These are phyloP conservation scores for Senna siamea DNA, from an alignment of 306 rosid genomes.

Conservation along the genomic window DNA sequence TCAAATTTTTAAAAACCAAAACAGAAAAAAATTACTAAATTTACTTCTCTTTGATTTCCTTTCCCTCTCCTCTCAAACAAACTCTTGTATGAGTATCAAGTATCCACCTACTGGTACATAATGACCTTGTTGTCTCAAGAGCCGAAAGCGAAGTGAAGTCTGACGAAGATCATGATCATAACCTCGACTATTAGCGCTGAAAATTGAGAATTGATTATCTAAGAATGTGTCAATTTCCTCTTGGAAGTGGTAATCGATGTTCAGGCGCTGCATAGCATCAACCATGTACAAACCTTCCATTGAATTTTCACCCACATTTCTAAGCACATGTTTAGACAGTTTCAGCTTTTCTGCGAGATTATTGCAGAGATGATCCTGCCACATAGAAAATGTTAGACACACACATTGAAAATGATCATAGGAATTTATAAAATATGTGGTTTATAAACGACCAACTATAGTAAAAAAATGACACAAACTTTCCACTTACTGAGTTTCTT, in stretches of 20 bases:
- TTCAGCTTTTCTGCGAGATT: slow-evolving; percentile 31
- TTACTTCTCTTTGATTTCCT: no score
- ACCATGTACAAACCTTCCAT: slow-evolving; percentile 37
- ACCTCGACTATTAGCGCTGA: neutral
- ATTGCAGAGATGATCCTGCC: slow-evolving; percentile 33
- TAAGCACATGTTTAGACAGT: slow-evolving; percentile 30
- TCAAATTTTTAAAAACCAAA: no score
- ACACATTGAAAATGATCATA: no score
- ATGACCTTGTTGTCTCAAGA: slow-evolving; percentile 46
- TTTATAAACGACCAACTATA: no score
- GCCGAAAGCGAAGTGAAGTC: slow-evolving; percentile 38
- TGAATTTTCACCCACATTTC: slow-evolving; percentile 26
- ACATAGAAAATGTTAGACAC: neutral
- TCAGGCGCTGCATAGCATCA: slow-evolving; percentile 55
- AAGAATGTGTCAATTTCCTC: slow-evolving; percentile 49
- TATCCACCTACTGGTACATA: slow-evolving; percentile 41
- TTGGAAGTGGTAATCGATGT: slow-evolving; percentile 51
- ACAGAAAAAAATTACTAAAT: no score
- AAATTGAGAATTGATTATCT: slow-evolving; percentile 21
- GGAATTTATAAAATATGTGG: no score
- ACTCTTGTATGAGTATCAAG: neutral
- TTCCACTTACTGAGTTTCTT: slow-evolving; percentile 13
- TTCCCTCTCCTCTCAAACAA: no score
- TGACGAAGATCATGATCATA: slow-evolving; percentile 31
- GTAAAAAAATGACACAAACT: neutral